A percentile compares a stretch with the other conserved stretches of the same genome.
Evolutionary conservation across 2,329 filamentous ascomycete species (phyloP).

Genomic region (Scleromitrula shiraiana): DNA sequence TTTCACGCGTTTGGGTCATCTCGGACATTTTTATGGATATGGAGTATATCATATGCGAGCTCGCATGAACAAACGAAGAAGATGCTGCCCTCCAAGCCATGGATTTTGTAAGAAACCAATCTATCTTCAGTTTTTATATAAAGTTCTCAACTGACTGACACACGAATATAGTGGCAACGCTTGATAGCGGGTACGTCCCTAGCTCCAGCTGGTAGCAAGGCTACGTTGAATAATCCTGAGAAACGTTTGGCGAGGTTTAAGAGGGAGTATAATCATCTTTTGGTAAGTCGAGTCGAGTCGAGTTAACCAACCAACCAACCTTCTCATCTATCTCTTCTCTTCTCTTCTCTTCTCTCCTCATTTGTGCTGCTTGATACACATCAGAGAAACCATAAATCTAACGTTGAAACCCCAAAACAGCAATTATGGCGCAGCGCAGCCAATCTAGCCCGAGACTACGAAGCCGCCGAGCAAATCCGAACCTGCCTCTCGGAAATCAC

Average conservation of each 20-base stretch:
- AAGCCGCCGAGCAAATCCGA: conserved; percentile 55
- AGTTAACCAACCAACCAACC: too few relatives aligned
- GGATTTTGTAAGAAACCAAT: conserved; percentile 25
- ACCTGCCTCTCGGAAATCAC: conserved; percentile 56
- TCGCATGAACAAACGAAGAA: neutral
- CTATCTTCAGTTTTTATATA: neutral
- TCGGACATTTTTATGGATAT: neutral
- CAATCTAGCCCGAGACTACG: conserved; percentile 51
- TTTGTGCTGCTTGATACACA: too few relatives aligned
- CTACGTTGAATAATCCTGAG: conserved; percentile 53
- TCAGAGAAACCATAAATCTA: too few relatives aligned
- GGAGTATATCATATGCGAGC: too few relatives aligned
- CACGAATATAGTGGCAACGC: conserved; percentile 50
- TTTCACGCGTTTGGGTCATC: conserved; percentile 1
- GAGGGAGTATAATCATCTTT: conserved; percentile 54
- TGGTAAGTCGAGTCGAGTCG: conserved; percentile 43
- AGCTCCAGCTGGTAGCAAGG: conserved; percentile 46
- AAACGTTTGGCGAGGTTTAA: conserved; percentile 59
- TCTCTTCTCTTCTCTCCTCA: too few relatives aligned
- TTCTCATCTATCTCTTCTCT: too few relatives aligned
- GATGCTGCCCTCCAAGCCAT: conserved; percentile 9
- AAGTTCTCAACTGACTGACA: conserved; percentile 8
- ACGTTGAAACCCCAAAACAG: too few relatives aligned
- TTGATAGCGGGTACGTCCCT: conserved; percentile 55
- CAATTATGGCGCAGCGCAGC: conserved; percentile 54